Evolutionary conservation across 1,139 yeast species (phyloP).

Genomic region (Diutina scorzettiae): DNA sequence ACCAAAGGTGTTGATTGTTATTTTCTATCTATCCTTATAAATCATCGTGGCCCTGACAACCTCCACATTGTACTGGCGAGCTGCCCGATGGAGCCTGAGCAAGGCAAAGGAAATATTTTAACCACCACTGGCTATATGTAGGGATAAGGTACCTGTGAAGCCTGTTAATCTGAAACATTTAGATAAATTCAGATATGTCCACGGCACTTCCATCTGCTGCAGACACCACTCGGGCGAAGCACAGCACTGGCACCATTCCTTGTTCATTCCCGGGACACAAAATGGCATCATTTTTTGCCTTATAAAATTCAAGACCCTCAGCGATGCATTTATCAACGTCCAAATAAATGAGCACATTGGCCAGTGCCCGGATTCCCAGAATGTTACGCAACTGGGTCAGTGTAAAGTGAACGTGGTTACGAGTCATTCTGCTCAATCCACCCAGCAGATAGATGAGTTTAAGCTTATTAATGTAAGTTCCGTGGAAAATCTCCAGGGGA

Average conservation of each 20-base stretch:
- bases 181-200: not conserved
- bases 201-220: not conserved
- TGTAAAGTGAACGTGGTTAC: conserved; percentile 77
- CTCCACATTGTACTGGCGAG: too few species aligned
- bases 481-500: conserved; percentile 48
- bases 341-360: conserved; percentile 52
- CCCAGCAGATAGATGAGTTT: conserved; percentile 35
- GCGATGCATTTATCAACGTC: conserved; percentile 36
- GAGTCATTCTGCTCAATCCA: conserved; percentile 55
- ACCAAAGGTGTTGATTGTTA: too few species aligned
- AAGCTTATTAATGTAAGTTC: conserved; percentile 52
- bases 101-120: too few species aligned
- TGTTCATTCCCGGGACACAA: conserved; percentile 46
- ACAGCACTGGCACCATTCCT: not conserved
- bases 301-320: conserved; percentile 43
- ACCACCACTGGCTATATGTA: too few species aligned
- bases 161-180: too few species aligned
- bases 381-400: conserved; percentile 18
- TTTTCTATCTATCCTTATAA: too few species aligned
- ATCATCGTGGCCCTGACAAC: too few species aligned
- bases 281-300: conserved; percentile 65
- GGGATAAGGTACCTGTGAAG: too few species aligned
- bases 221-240: not conserved
- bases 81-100: too few species aligned
- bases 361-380: conserved; percentile 61